Conservation (phyloP, 257 asterid species). For the Fraxinus cuspidata region DNA sequence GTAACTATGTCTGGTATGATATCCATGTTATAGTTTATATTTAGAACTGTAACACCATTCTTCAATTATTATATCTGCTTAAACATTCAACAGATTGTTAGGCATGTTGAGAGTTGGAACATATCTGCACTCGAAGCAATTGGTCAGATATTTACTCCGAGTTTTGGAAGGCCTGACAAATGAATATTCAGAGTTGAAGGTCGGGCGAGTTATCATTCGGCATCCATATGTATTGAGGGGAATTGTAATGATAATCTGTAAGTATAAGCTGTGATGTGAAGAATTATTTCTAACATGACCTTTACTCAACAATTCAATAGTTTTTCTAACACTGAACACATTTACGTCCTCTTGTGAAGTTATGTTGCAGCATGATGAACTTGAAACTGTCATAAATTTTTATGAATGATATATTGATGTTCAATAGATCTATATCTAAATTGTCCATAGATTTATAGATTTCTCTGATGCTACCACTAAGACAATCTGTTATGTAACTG, state of each 20-base stretch:
- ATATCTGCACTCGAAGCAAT: constrained; percentile 77
- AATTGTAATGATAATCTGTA: background rate
- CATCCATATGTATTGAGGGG: background rate
- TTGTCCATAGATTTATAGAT: background rate
- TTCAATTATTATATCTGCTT: constrained; percentile 1
- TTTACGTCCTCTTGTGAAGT: background rate
- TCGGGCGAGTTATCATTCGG: background rate
- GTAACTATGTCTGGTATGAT: constrained; percentile 12
- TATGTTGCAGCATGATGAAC: no score
- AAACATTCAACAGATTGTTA: constrained; percentile 44
- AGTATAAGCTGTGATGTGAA: background rate
- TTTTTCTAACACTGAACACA: background rate
- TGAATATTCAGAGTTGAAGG: constrained; percentile 23
- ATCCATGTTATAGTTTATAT: background rate
- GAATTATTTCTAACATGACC: background rate
- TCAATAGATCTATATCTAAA: background rate
- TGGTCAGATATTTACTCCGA: constrained; percentile 68
- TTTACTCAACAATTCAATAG: background rate
- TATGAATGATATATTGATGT: background rate
- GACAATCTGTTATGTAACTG: background rate
- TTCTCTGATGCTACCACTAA: background rate
- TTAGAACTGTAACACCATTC: background rate
- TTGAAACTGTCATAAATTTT: no score
- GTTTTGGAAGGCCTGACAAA: constrained; percentile 34
- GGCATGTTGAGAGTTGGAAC: constrained; percentile 82